Evolutionary conservation across 2,329 filamentous ascomycete genomes (phyloP).

Genomic region (Helotiales sp.): DNA sequence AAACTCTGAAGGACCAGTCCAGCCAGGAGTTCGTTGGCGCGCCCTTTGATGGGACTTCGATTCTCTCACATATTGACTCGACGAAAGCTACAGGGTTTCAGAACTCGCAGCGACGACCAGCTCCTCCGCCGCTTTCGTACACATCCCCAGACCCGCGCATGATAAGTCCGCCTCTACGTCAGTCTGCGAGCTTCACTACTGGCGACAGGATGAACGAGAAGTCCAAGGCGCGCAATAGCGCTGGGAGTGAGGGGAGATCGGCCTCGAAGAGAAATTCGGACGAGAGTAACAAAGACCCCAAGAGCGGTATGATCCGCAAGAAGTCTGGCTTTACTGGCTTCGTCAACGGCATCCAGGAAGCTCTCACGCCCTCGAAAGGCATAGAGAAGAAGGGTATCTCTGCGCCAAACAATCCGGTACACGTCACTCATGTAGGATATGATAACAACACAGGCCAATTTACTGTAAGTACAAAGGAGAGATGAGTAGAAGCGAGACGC

Average conservation of each 20-base stretch:
- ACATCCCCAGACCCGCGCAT: conserved; percentile 54
- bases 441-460: conserved; percentile 96
- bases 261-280: conserved; percentile 76
- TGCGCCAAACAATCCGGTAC: conserved; percentile 95
- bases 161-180: conserved; percentile 58
- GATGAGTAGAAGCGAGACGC: conserved; percentile 17
- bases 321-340: conserved; percentile 88
- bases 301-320: conserved; percentile 66
- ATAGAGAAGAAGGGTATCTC: too few species aligned
- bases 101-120: conserved; percentile 40
- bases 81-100: conserved; percentile 35
- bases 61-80: conserved; percentile 59
- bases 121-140: conserved; percentile 48
- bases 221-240: conserved; percentile 40
- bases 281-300: conserved; percentile 65
- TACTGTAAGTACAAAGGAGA: conserved; percentile 57
- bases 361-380: conserved; percentile 84
- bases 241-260: conserved; percentile 47
- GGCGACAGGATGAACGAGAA: conserved; percentile 51
- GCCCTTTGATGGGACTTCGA: conserved; percentile 63
- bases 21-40: conserved; percentile 64
- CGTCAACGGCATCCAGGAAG: conserved; percentile 69
- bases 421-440: conserved; percentile 97
- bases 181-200: conserved; percentile 65
- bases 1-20: conserved; percentile 41